A percentile compares a stretch with the other conserved stretches of the same genome.
Conservation (phyloP, 768 basidiomycete species). For the Hydnum rufescens region DNA sequence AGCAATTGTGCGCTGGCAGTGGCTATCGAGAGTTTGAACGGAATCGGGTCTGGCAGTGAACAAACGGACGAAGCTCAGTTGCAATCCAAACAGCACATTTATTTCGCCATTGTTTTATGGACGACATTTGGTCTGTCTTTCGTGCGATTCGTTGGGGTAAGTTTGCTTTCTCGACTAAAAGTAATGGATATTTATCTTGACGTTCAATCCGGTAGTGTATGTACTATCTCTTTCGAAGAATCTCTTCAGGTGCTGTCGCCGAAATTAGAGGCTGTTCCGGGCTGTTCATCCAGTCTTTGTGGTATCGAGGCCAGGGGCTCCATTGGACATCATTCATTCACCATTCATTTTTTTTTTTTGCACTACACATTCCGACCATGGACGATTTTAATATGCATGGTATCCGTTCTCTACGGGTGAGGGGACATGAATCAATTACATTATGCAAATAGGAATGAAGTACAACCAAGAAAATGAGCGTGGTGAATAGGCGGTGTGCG, state of each 20-base stretch:
- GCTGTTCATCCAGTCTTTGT: too few species aligned
- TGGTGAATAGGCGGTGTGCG: too few species aligned
- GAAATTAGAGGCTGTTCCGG: slow-evolving; percentile 32
- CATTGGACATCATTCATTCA: too few species aligned
- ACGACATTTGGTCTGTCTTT: slow-evolving; percentile 55
- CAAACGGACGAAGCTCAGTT: slow-evolving; percentile 23
- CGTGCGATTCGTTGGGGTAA: slow-evolving; percentile 57
- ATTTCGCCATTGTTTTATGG: slow-evolving; percentile 63
- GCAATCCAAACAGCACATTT: slow-evolving; percentile 30
- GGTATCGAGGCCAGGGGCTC: too few species aligned
- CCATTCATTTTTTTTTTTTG: too few species aligned
- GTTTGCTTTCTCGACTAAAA: slow-evolving; percentile 16
- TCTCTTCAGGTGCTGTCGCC: slow-evolving; percentile 62
- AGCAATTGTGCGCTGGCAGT: slow-evolving; percentile 49
- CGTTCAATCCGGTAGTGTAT: slow-evolving; percentile 33
- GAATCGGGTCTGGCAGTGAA: slow-evolving; percentile 27
- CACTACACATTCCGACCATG: too few species aligned
- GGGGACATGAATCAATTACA: too few species aligned
- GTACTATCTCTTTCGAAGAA: slow-evolving; percentile 66
- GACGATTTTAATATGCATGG: too few species aligned
- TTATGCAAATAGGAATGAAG: too few species aligned
- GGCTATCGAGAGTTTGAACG: slow-evolving; percentile 57
- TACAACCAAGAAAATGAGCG: too few species aligned
- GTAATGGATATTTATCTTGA: background rate
- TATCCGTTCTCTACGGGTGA: too few species aligned